Base-by-base conservation (phyloP, 257 asterid genomes). In the Solanum gracilifrons region DNA sequence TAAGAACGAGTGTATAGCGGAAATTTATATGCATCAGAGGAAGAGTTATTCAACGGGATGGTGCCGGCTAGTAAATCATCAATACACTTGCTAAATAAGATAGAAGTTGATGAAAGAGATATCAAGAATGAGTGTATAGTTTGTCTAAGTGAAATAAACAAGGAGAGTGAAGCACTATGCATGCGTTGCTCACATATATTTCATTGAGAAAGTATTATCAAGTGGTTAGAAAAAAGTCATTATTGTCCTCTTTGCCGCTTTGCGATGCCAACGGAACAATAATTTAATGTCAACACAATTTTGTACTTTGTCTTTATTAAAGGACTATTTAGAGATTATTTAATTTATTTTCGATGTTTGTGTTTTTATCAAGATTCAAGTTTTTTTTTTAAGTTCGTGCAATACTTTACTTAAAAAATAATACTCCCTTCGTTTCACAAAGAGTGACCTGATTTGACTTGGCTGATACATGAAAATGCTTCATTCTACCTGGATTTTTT, bases 161-260 rank as follows among this genome's bases (percentile, higher is more conserved):
- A 7, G 31, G 83, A 55, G 31, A 39, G 31, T 16, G 31, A 64
- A 20, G 33, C 5, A 6, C 20, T 62, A 0, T 32, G 82, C 51
- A 66, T 85, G 85, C 89, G 89, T 2, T 89, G 91, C 31, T 55
- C 18, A 2, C 89, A 89, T 77, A 33, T 51, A n/a, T 87, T 85
- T 31, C 90, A 89, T 35, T 55, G 46, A 1, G 21, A 58, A 1
- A 87, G 91, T 83, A 79, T 89, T 60, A 12, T 4, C 1, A 55
- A 36, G 15, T 89, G 90, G 91, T 51, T 87, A 3, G 32, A 16
- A 41, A 58, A 7, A 23, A 87, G 87, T 31, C 89, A 79, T 16
- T 71, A 4, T 16, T 89, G 91, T 64, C 91, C 91, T 5, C 75
- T 85, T 21, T 89, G 89, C 15, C 85, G 88, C 5, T 76, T 32